Conservation (phyloP, 495 filamentous ascomycete genomes). For the Talaromyces proteolyticus region DNA sequence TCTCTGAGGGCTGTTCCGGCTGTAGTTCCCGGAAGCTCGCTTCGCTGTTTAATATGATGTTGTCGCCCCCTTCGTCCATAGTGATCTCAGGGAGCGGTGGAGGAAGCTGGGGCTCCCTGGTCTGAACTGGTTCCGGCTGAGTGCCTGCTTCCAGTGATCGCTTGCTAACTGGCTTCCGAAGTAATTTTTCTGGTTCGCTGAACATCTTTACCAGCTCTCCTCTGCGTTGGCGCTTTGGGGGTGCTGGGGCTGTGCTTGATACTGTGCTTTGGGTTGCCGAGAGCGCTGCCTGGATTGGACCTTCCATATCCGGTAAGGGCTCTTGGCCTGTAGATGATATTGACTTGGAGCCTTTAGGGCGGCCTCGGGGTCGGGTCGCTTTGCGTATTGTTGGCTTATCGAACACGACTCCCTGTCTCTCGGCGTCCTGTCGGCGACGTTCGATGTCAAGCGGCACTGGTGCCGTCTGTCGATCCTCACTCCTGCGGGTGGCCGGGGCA, state of each 20-base stretch:
- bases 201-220: no score
- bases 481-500: not conserved
- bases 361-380: not conserved
- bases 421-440: no score
- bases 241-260: no score
- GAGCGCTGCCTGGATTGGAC: not conserved
- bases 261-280: not conserved
- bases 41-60: not conserved
- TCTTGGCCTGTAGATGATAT: not conserved
- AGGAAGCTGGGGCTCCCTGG: no score
- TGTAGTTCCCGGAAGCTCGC: not conserved
- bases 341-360: not conserved
- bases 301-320: not conserved
- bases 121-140: no score
- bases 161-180: not conserved
- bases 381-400: no score
- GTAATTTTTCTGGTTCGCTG: no score
- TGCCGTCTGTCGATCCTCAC: no score
- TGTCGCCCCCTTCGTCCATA: not conserved
- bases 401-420: no score
- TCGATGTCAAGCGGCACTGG: no score
- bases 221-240: no score
- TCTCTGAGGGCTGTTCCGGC: not conserved
- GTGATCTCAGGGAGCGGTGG: not conserved
- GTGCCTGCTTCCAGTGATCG: no score